A percentile compares a stretch with the other conserved stretches of the same genome.
phyloP scores from a whole-genome alignment of 768 basidiomycete genomes.

The Mycena albidolilacea region DNA sequence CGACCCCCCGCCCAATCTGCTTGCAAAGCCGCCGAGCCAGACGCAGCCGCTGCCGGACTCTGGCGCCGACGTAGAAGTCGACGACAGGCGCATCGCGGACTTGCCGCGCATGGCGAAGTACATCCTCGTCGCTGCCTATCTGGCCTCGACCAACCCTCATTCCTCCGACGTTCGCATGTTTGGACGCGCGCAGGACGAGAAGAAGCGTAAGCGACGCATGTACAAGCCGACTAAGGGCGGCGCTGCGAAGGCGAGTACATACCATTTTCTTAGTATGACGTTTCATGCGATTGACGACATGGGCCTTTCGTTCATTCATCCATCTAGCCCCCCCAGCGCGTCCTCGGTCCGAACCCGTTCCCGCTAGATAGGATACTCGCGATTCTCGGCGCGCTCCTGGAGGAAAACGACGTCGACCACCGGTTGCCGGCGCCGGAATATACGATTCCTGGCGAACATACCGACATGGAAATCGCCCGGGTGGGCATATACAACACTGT shows the following conservation, averaged over 20 bases:
- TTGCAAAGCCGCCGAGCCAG: constrained; percentile 48
- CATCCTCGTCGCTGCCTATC: constrained; percentile 80
- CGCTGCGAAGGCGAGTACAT: constrained; percentile 59
- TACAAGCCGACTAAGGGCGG: constrained; percentile 58
- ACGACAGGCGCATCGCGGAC: constrained; percentile 47
- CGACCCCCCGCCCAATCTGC: constrained; percentile 60
- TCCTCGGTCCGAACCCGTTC: constrained; percentile 85
- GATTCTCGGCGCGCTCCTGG: constrained; percentile 82
- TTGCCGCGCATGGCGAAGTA: constrained; percentile 82
- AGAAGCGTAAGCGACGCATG: constrained; percentile 66
- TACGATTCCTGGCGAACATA: constrained; percentile 75
- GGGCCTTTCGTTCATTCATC: neutral
- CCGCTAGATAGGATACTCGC: constrained; percentile 86
- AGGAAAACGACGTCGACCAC: constrained; percentile 76
- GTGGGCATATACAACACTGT: constrained; percentile 74
- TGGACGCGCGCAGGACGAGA: constrained; percentile 79
- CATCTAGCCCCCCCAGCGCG: constrained; percentile 77
- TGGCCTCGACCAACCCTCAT: constrained; percentile 89
- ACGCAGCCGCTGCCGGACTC: constrained; percentile 38
- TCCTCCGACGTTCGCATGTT: constrained; percentile 89
- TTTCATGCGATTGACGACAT: neutral
- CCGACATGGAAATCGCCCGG: constrained; percentile 79
- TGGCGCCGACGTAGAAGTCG: constrained; percentile 46
- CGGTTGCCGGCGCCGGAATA: constrained; percentile 64
- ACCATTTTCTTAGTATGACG: neutral